These are phyloP conservation scores for Globisporangium spiculum DNA, from an alignment of 352 stramenopile genomes.

Conservation along the genomic window DNA sequence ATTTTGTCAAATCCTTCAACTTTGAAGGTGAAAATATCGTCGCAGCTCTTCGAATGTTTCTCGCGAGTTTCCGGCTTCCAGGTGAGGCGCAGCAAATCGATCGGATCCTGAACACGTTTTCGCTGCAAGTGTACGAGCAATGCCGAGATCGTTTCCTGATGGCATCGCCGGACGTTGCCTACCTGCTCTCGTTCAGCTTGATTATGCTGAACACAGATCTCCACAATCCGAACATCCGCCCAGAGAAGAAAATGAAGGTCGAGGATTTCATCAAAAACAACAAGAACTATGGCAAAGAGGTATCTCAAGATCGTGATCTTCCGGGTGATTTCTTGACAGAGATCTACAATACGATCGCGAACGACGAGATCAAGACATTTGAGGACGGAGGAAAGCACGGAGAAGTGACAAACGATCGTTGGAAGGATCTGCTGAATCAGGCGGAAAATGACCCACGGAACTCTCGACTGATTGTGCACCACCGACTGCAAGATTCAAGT, in stretches of 20 bases:
- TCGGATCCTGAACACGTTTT: conserved; percentile 85
- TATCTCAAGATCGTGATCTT: conserved; percentile 66
- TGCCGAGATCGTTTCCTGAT: conserved; percentile 85
- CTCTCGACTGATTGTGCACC: conserved; percentile 65
- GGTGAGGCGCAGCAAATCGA: conserved; percentile 89
- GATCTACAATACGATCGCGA: conserved; percentile 71
- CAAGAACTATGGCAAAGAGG: conserved; percentile 86
- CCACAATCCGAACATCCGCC: conserved; percentile 82
- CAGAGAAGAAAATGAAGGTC: conserved; percentile 86
- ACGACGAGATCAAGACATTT: conserved; percentile 78
- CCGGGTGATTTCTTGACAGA: conserved; percentile 72
- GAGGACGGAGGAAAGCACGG: conserved; percentile 77
- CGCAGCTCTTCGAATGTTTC: conserved; percentile 74
- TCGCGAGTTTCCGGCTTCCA: conserved; percentile 81
- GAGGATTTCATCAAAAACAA: conserved; percentile 89
- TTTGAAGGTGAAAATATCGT: conserved; percentile 79
- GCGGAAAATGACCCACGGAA: conserved; percentile 58
- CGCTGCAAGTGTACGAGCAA: conserved; percentile 79
- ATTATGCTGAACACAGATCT: conserved; percentile 90
- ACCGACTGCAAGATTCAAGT: conserved; percentile 18
- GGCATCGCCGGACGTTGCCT: conserved; percentile 86
- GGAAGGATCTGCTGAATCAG: conserved; percentile 77
- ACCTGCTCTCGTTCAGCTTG: conserved; percentile 86
- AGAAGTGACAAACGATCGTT: conserved; percentile 74
- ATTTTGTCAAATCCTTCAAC: conserved; percentile 80